Conservation (phyloP, 2,329 filamentous ascomycete species). For the Neofusicoccum ribis region DNA sequence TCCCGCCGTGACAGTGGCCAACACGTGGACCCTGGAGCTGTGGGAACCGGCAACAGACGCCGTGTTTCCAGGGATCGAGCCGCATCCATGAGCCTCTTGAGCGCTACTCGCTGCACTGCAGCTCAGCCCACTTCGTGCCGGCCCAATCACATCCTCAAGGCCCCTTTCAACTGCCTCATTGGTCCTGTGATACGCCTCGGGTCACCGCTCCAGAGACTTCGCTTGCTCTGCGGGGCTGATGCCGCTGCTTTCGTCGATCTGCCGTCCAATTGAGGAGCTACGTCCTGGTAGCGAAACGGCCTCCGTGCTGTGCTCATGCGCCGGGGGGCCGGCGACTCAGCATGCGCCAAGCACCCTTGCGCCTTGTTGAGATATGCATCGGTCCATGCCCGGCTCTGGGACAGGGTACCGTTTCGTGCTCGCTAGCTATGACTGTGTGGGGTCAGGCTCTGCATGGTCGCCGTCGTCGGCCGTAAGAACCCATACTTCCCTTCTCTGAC, state of each 20-base stretch:
- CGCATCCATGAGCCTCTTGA: not conserved
- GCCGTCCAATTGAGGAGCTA: slow-evolving; percentile 10
- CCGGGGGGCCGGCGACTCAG: not conserved
- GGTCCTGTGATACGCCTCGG: not conserved
- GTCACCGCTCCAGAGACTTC: slow-evolving; percentile 11
- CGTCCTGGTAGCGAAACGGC: not conserved
- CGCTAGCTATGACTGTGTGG: not conserved
- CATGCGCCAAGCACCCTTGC: slow-evolving; percentile 1
- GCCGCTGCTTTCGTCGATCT: slow-evolving; percentile 11
- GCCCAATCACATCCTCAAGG: not conserved
- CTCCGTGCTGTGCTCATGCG: not conserved
- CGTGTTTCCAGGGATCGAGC: not conserved
- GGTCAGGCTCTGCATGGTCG: not conserved
- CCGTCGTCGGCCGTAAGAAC: slow-evolving; percentile 4
- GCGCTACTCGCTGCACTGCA: not conserved
- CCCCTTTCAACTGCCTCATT: not conserved
- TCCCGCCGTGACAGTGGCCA: not conserved
- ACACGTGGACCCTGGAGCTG: not conserved
- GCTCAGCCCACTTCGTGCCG: not conserved
- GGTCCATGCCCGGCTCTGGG: not conserved
- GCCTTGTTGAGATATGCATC: slow-evolving; percentile 1
- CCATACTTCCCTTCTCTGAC: not conserved
- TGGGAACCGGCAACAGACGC: slow-evolving; percentile 2
- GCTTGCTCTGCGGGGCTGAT: slow-evolving; percentile 1
- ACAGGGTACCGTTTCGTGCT: slow-evolving; percentile 4